Evolutionary conservation across 257 asterid genomes (phyloP).

Genomic region (Coffea eugenioides): DNA sequence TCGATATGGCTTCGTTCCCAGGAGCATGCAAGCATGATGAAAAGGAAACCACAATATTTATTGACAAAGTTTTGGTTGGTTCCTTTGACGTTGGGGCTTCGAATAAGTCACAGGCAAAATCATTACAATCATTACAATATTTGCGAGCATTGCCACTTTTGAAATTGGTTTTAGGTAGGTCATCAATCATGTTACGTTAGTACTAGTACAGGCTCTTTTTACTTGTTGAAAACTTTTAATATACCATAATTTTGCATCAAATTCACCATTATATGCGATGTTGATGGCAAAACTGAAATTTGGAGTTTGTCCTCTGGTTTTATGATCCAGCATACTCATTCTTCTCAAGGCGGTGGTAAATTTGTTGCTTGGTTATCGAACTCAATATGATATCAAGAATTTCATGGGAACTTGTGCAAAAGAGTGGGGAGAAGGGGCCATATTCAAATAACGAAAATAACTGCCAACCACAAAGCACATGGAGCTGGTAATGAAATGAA

Average conservation of each 20-base stretch:
- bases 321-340: not conserved
- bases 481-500: not conserved
- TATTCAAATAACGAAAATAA: slow-evolving; percentile 23
- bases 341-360: not conserved
- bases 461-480: slow-evolving; percentile 16
- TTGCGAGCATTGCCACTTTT: slow-evolving; percentile 1
- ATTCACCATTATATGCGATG: not conserved
- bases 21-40: slow-evolving; percentile 7
- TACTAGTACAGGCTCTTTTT: not conserved
- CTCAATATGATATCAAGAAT: not conserved
- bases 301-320: not conserved
- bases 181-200: not conserved
- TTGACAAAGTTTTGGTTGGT: not conserved
- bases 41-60: not conserved
- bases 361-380: not conserved
- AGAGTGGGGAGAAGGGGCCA: not conserved
- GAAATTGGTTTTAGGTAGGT: not conserved
- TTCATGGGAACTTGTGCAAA: slow-evolving; percentile 22
- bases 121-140: slow-evolving; percentile 11
- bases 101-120: slow-evolving; percentile 6
- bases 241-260: not conserved
- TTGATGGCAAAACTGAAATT: not conserved
- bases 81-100: not conserved
- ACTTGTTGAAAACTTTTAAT: not conserved
- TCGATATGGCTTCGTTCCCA: not conserved